Evolutionary conservation across 2,329 filamentous ascomycete species (phyloP).

Genomic region (Paecilomyces variotii): DNA sequence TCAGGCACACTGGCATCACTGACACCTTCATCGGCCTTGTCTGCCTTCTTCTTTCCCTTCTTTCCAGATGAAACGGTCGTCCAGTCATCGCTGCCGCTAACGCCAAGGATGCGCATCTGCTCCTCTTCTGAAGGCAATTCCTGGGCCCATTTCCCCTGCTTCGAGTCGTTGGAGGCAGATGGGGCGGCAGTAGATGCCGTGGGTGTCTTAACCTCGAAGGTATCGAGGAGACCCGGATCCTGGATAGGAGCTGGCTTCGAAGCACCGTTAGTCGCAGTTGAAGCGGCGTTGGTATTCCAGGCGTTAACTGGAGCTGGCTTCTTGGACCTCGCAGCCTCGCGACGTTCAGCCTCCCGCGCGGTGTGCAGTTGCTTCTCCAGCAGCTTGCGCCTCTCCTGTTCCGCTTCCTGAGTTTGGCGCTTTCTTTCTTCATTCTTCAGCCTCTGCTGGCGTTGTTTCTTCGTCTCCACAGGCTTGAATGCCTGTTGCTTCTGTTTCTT

Average conservation of each 20-base stretch:
- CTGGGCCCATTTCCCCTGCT: conserved; percentile 35
- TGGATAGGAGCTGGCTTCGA: conserved; percentile 11
- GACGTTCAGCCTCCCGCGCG: conserved; percentile 76
- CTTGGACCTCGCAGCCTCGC: conserved; percentile 52
- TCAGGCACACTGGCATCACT: conserved; percentile 38
- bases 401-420: conserved; percentile 64
- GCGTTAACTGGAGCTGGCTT: conserved; percentile 43
- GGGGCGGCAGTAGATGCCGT: conserved; percentile 1
- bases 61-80: conserved; percentile 51
- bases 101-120: conserved; percentile 46
- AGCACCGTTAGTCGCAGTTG: conserved; percentile 13
- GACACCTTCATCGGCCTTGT: conserved; percentile 33
- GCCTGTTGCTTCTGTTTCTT: conserved; percentile 54
- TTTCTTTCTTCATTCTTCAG: conserved; percentile 80
- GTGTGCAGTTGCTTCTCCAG: conserved; percentile 76
- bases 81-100: conserved; percentile 48
- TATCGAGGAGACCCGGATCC: conserved; percentile 32
- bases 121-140: conserved; percentile 53
- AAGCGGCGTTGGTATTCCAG: conserved; percentile 42
- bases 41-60: conserved; percentile 45
- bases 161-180: conserved; percentile 5
- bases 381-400: conserved; percentile 66
- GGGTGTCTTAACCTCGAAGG: conserved; percentile 27
- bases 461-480: conserved; percentile 65
- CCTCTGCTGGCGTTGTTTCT: conserved; percentile 92